phyloP scores from a whole-genome alignment of 106 monocot species.

The Hemerocallis citrina region DNA sequence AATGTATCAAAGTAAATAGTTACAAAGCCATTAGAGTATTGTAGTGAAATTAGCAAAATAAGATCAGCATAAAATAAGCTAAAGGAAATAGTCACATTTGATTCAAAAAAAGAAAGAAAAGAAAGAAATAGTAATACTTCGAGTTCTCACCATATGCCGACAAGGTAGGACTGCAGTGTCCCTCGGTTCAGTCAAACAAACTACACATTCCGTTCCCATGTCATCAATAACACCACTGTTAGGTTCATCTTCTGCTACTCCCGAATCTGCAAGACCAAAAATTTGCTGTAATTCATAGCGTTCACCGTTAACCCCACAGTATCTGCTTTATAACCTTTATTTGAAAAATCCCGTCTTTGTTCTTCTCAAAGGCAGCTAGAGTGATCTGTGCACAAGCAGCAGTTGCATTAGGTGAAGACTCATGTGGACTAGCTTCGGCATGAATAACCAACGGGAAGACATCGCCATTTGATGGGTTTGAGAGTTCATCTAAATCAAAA shows the following conservation, averaged over 20 bases:
- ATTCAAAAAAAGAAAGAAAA: not conserved
- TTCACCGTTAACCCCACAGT: conserved; percentile 55
- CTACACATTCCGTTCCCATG: conserved; percentile 82
- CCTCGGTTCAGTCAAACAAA: conserved; percentile 81
- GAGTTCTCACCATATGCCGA: conserved; percentile 78
- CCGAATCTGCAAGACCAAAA: conserved; percentile 50
- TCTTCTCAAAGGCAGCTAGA: conserved; percentile 62
- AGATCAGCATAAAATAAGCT: too few species aligned
- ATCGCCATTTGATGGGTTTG: conserved; percentile 46
- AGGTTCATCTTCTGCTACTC: conserved; percentile 15
- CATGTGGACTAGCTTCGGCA: conserved; percentile 29
- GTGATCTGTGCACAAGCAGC: conserved; percentile 60
- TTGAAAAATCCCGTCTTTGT: conserved; percentile 33
- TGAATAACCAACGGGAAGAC: conserved; percentile 75
- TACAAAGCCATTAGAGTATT: too few species aligned
- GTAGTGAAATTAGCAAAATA: too few species aligned
- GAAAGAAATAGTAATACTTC: not conserved
- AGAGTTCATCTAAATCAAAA: conserved; percentile 67
- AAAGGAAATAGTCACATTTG: too few species aligned
- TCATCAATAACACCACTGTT: conserved; percentile 28
- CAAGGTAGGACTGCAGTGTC: conserved; percentile 85
- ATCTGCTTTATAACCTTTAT: conserved; percentile 80
- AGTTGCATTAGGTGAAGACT: too few species aligned
- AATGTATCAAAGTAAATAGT: too few species aligned
- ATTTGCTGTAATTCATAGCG: conserved; percentile 85